Conservation (phyloP, 1,139 yeast species). For the Debaryomyces coudertii region DNA sequence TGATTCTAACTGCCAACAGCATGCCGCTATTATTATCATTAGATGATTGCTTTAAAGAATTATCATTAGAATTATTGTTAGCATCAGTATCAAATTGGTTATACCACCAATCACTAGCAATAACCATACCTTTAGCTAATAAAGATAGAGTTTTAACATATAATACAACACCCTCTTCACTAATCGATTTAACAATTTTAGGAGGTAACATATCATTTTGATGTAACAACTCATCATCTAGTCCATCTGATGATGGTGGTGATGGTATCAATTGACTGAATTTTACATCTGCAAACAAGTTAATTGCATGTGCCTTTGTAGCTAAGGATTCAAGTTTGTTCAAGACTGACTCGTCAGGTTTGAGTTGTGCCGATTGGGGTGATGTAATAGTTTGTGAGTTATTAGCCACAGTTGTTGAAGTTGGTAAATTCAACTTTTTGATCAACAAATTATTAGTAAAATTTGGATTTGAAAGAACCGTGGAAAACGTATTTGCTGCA, state of each 20-base stretch:
- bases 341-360: slow-evolving; percentile 43
- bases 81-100: slow-evolving; percentile 34
- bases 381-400: slow-evolving; percentile 13
- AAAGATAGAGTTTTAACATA: slow-evolving; percentile 83
- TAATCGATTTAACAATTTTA: slow-evolving; percentile 58
- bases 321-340: slow-evolving; percentile 72
- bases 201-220: slow-evolving; percentile 58
- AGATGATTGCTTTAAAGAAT: slow-evolving; percentile 5
- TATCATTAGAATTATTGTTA: slow-evolving; percentile 4
- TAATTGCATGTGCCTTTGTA: slow-evolving; percentile 88
- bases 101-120: slow-evolving; percentile 90
- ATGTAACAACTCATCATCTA: slow-evolving; percentile 44
- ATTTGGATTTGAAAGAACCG: slow-evolving; percentile 34
- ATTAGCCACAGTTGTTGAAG: slow-evolving; percentile 19
- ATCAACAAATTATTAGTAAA: slow-evolving; percentile 37
- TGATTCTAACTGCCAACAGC: slow-evolving; percentile 50
- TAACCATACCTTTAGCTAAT: slow-evolving; percentile 80
- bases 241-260: slow-evolving; percentile 60
- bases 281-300: slow-evolving; percentile 88
- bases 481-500: slow-evolving; percentile 13
- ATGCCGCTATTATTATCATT: slow-evolving; percentile 11
- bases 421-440: slow-evolving; percentile 40
- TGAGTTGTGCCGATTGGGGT: slow-evolving; percentile 15
- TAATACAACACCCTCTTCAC: slow-evolving; percentile 83
- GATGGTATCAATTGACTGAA: slow-evolving; percentile 80